A percentile compares a stretch with the other conserved stretches of the same genome.
Evolutionary conservation across 129 eudicot genomes (phyloP).

Genomic region (Artemisia tridentata): DNA sequence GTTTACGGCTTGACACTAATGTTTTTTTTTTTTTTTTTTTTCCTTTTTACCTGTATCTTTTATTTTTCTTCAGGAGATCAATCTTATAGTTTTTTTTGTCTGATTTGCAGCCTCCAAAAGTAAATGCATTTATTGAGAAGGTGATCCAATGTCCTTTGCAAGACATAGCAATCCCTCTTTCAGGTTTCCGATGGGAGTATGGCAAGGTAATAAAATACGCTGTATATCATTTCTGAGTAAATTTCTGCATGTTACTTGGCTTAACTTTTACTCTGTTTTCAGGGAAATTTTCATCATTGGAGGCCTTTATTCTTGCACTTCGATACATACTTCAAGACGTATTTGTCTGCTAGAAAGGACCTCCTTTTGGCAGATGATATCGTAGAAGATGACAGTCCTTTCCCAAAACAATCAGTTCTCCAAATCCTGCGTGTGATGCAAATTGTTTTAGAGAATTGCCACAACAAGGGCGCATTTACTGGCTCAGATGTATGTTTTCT

Average conservation of each 20-base stretch:
- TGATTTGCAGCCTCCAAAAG: slow-evolving; percentile 70
- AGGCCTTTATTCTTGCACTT: slow-evolving; percentile 92
- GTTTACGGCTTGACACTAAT: no score
- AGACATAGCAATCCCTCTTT: slow-evolving; percentile 90
- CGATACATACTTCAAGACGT: slow-evolving; percentile 84
- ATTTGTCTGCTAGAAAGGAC: slow-evolving; percentile 71
- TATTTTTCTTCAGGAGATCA: background rate
- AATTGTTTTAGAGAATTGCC: slow-evolving; percentile 84
- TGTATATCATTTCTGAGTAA: background rate
- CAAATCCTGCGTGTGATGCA: slow-evolving; percentile 92
- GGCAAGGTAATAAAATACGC: slow-evolving; percentile 56
- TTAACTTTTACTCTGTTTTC: slow-evolving; percentile 32
- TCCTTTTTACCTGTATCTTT: background rate
- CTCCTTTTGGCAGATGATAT: slow-evolving; percentile 62
- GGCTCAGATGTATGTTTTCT: slow-evolving; percentile 68
- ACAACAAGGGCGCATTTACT: slow-evolving; percentile 79
- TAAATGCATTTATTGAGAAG: slow-evolving; percentile 79
- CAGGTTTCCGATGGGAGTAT: slow-evolving; percentile 95
- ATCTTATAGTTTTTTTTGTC: background rate
- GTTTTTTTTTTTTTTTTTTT: background rate
- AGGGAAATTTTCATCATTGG: slow-evolving; percentile 99
- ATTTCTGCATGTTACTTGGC: slow-evolving; percentile 14
- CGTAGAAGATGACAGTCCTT: slow-evolving; percentile 51
- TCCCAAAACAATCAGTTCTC: slow-evolving; percentile 81
- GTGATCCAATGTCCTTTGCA: slow-evolving; percentile 91